These are phyloP conservation scores for Agaricus sinodeliciosus DNA, from an alignment of 768 basidiomycete genomes.

Conservation along the genomic window DNA sequence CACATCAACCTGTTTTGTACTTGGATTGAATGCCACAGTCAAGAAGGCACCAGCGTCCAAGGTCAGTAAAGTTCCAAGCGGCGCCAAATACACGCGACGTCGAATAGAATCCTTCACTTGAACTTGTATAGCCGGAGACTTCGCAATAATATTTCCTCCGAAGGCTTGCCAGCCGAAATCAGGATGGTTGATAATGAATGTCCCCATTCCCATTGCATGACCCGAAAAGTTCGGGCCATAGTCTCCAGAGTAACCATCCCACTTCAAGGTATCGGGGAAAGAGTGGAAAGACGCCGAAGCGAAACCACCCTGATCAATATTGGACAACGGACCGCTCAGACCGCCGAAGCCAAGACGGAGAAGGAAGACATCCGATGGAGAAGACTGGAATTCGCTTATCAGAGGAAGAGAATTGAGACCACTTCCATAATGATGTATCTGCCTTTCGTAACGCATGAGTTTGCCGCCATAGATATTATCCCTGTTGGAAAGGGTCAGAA, in stretches of 20 bases:
- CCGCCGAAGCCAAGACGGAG: slow-evolving; percentile 49
- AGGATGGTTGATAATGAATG: slow-evolving; percentile 43
- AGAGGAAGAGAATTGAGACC: slow-evolving; percentile 51
- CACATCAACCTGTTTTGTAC: slow-evolving; percentile 29
- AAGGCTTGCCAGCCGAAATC: slow-evolving; percentile 59
- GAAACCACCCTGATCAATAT: slow-evolving; percentile 53
- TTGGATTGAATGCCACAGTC: slow-evolving; percentile 32
- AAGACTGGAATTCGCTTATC: slow-evolving; percentile 38
- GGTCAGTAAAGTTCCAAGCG: slow-evolving; percentile 37
- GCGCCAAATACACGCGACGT: slow-evolving; percentile 45
- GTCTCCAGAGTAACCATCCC: slow-evolving; percentile 55
- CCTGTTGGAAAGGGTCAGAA: slow-evolving; percentile 23
- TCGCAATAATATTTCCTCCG: slow-evolving; percentile 39
- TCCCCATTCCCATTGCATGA: slow-evolving; percentile 42
- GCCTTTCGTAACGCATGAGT: slow-evolving; percentile 46
- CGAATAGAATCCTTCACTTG: slow-evolving; percentile 40
- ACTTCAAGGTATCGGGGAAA: slow-evolving; percentile 47
- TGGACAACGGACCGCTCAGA: slow-evolving; percentile 43
- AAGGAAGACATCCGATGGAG: slow-evolving; percentile 42
- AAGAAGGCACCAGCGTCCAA: slow-evolving; percentile 50
- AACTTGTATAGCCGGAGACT: slow-evolving; percentile 35
- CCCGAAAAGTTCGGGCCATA: slow-evolving; percentile 57
- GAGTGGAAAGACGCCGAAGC: slow-evolving; percentile 56
- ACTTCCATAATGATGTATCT: slow-evolving; percentile 54
- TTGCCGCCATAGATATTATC: slow-evolving; percentile 54